Base-by-base conservation (phyloP, 176 grass and related monocot genomes). In the Thinopyrum elongatum region DNA sequence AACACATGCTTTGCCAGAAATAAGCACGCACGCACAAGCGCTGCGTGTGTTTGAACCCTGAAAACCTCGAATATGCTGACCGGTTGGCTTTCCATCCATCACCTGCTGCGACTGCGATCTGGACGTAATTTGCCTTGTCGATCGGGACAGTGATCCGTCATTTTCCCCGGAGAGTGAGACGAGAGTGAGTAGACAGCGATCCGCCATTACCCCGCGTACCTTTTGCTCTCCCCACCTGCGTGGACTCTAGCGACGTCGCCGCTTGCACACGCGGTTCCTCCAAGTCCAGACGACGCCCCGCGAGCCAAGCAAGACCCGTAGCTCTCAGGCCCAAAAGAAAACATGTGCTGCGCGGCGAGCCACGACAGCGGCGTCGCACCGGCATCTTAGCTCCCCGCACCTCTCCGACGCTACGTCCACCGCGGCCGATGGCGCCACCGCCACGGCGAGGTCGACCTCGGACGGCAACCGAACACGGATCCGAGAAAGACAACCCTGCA, bases 361-460 rank as follows among this genome's bases (percentile, higher is more conserved):
- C 80, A 83, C 61, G 59, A 31, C 65, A 31, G 65, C 49, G 65
- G 88, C 47, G 41, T n/a, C 70, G 15, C 36, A 26, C 25, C 81
- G 2, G 76, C 53, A 22, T 57, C 85, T 76, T 25, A 80, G 75
- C 3, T 61, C 5, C 69, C 69, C 17, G 80, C 74, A 83, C 16
- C 80, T 67, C 44, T 90, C 84, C 46, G 79, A 90, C 31, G 88
- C n/a, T 26, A 76, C 70, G 34, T 63, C 35, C 53, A 57, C 53
- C 17, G 53, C 53, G 53, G 19, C 53, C 51, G 65, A 44, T 21
- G 35, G 70, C 19, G 83, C 69, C 58, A 81, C 73, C 55, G 63
- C 82, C 83, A 34, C 80, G 47, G 19, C 86, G 41, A 8, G 22
- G 85, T 86, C 80, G 84, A 21, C 55, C 84, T 86, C 88, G 65